Evolutionary conservation across 345 rosid genomes (phyloP).

Genomic region (Noccaea caerulescens): DNA sequence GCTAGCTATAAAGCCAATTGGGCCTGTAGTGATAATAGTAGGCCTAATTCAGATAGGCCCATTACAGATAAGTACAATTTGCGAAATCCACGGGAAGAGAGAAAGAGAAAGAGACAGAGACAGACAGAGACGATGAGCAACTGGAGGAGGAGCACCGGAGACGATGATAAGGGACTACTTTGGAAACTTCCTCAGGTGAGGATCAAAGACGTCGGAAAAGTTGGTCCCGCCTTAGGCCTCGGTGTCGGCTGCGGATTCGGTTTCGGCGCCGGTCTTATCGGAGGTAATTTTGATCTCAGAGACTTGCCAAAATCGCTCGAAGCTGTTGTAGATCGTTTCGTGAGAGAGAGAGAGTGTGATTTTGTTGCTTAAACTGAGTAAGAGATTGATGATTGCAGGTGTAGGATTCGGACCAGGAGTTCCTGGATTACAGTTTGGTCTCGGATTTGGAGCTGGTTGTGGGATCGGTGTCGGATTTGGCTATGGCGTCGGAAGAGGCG

Average conservation of each 20-base stretch:
- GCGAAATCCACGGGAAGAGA: background rate
- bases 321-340: background rate
- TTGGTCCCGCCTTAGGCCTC: constrained; percentile 84
- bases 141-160: constrained; percentile 36
- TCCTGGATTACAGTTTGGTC: constrained; percentile 80
- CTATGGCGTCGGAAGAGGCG: constrained; percentile 78
- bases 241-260: constrained; percentile 92
- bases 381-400: constrained; percentile 48
- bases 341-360: background rate
- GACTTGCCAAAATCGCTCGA: background rate
- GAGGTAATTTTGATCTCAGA: constrained; percentile 54
- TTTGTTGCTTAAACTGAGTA: background rate
- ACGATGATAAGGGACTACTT: constrained; percentile 57
- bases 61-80: background rate
- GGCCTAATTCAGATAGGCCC: constrained; percentile 8
- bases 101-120: background rate
- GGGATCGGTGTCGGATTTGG: constrained; percentile 91
- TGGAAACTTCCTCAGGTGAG: constrained; percentile 82
- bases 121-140: constrained; percentile 35
- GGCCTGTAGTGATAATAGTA: background rate
- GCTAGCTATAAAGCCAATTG: background rate
- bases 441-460: constrained; percentile 85
- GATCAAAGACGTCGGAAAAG: constrained; percentile 64
- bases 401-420: constrained; percentile 82
- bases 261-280: constrained; percentile 76